These are phyloP conservation scores for Penicillium rolfsii DNA, from an alignment of 2,329 filamentous ascomycete species.

Conservation along the genomic window DNA sequence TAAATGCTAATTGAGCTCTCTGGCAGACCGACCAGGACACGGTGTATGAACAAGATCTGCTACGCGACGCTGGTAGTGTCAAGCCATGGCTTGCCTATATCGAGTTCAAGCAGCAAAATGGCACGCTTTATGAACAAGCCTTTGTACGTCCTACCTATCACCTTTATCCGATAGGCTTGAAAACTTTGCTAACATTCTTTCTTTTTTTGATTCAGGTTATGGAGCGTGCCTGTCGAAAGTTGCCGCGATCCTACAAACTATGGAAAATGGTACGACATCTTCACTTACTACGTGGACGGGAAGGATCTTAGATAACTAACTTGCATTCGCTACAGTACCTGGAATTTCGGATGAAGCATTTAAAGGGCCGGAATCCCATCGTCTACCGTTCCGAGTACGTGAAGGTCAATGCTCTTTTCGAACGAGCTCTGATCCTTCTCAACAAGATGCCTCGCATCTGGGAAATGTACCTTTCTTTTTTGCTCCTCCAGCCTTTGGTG, in stretches of 20 bases:
- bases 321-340: slow-evolving; percentile 66
- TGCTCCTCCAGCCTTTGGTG: slow-evolving; percentile 88
- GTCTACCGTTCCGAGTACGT: slow-evolving; percentile 77
- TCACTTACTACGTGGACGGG: slow-evolving; percentile 2
- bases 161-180: background rate
- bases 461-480: slow-evolving; percentile 94
- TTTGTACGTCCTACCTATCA: slow-evolving; percentile 54
- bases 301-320: slow-evolving; percentile 22
- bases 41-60: slow-evolving; percentile 93
- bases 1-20: slow-evolving; percentile 41
- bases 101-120: slow-evolving; percentile 86
- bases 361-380: slow-evolving; percentile 80
- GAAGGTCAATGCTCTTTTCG: slow-evolving; percentile 94
- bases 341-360: slow-evolving; percentile 77
- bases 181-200: background rate
- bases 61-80: slow-evolving; percentile 80
- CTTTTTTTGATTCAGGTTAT: slow-evolving; percentile 58
- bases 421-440: slow-evolving; percentile 85
- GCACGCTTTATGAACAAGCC: slow-evolving; percentile 81
- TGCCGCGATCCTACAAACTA: slow-evolving; percentile 94
- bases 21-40: slow-evolving; percentile 80
- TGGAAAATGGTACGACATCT: slow-evolving; percentile 78
- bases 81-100: slow-evolving; percentile 97
- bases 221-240: slow-evolving; percentile 84
- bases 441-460: slow-evolving; percentile 99